Evolutionary conservation across 2,329 filamentous ascomycete genomes (phyloP).

Genomic region (Aspergillus persii): DNA sequence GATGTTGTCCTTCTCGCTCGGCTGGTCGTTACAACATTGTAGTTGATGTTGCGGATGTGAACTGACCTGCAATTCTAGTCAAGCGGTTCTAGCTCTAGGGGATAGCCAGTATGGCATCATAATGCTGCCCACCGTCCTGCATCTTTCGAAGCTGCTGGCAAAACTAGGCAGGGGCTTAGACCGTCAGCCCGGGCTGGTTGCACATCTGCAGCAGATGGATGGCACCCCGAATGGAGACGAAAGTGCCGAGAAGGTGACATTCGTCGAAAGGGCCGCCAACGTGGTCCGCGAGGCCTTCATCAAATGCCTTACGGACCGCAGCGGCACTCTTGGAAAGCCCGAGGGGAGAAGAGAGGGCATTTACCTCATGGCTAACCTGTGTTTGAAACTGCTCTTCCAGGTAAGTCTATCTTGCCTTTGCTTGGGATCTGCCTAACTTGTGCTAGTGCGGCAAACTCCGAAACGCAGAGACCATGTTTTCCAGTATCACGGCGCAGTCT

Average conservation of each 20-base stretch:
- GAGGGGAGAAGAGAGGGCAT: constrained; percentile 85
- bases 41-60: background rate
- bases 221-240: constrained; percentile 51
- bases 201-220: constrained; percentile 53
- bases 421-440: background rate
- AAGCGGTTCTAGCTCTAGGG: constrained; percentile 77
- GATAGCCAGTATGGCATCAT: constrained; percentile 77
- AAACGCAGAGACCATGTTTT: constrained; percentile 83
- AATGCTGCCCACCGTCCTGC: constrained; percentile 79
- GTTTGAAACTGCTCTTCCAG: constrained; percentile 82
- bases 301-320: constrained; percentile 80
- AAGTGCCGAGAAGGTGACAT: constrained; percentile 68
- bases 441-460: constrained; percentile 72
- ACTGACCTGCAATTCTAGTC: constrained; percentile 48
- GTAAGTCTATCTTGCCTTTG: constrained; percentile 39
- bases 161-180: constrained; percentile 82
- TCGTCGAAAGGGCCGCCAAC: constrained; percentile 85
- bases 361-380: constrained; percentile 89
- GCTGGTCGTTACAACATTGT: background rate
- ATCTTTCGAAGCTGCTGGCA: constrained; percentile 75
- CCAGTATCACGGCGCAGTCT: constrained; percentile 79
- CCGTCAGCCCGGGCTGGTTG: constrained; percentile 72
- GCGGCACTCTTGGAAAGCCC: constrained; percentile 64
- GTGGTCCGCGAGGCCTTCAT: constrained; percentile 89
- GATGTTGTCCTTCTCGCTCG: background rate